Conservation (phyloP, 1,139 yeast genomes). For the Saccharomyces hybrid region DNA sequence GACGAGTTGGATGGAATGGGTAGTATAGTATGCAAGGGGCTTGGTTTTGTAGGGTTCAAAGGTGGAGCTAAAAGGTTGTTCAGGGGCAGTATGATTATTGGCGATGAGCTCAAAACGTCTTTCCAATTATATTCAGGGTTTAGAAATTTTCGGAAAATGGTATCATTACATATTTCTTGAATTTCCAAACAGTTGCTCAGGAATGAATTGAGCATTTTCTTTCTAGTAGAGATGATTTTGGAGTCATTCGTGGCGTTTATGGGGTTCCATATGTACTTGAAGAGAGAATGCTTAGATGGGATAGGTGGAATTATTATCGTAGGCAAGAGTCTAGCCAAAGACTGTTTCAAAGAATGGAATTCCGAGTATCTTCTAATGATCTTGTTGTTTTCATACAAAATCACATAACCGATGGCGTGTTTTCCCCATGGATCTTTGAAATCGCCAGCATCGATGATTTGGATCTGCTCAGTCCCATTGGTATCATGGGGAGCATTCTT, state of each 20-base stretch:
- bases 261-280: constrained; percentile 38
- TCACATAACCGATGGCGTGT: constrained; percentile 77
- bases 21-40: constrained; percentile 55
- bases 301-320: constrained; percentile 91
- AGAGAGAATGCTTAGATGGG: constrained; percentile 77
- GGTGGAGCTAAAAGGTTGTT: constrained; percentile 53
- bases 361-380: constrained; percentile 78
- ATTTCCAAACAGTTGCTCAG: constrained; percentile 66
- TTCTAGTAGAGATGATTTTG: constrained; percentile 53
- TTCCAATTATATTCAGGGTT: constrained; percentile 81
- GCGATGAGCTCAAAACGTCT: constrained; percentile 50
- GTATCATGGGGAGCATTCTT: not conserved
- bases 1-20: constrained; percentile 40
- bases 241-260: constrained; percentile 49
- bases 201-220: constrained; percentile 69
- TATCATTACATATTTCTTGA: constrained; percentile 42
- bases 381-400: constrained; percentile 44
- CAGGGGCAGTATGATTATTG: constrained; percentile 46
- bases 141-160: constrained; percentile 67
- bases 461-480: constrained; percentile 8
- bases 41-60: constrained; percentile 44
- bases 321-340: constrained; percentile 67
- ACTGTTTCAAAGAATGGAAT: constrained; percentile 71
- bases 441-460: constrained; percentile 29
- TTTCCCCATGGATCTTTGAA: constrained; percentile 40